A percentile compares a stretch with the other conserved stretches of the same genome.
phyloP scores from a whole-genome alignment of 768 basidiomycete genomes.

The Boletus rufocinnamomeus region DNA sequence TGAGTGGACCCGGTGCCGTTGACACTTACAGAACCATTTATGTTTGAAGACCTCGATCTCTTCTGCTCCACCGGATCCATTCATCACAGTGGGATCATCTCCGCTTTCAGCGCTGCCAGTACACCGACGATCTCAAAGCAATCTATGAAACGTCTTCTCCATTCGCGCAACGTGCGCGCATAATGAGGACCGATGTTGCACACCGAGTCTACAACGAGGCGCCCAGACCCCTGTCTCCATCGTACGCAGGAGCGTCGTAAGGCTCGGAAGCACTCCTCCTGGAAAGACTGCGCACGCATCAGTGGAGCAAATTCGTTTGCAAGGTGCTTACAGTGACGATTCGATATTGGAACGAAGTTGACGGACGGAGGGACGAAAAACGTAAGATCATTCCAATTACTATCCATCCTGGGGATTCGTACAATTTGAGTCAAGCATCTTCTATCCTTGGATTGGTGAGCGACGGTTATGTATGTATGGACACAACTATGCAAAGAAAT shows the following conservation, averaged over 20 bases:
- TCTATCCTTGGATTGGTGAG: conserved; percentile 8
- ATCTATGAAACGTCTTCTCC: background rate
- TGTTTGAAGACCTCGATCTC: background rate
- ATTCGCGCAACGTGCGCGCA: background rate
- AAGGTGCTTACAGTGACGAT: too few relatives aligned
- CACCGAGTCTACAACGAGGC: background rate
- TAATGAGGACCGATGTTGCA: background rate
- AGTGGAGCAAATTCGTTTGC: too few relatives aligned
- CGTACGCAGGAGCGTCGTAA: background rate
- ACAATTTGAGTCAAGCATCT: background rate
- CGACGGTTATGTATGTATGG: conserved; percentile 17
- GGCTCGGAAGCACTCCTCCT: too few relatives aligned
- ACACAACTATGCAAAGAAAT: conserved; percentile 27
- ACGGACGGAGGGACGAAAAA: too few relatives aligned
- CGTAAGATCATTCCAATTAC: background rate
- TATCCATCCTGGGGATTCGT: background rate
- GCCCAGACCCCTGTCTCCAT: background rate
- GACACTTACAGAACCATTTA: background rate
- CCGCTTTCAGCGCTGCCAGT: background rate
- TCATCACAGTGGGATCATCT: background rate
- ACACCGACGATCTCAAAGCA: background rate
- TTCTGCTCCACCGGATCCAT: background rate
- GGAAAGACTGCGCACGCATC: too few relatives aligned
- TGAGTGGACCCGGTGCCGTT: background rate
- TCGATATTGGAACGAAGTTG: background rate